Percentiles rank a stretch among this genome's conserved stretches.
Conservation (phyloP, 1,284 basidiomycete species). For the Schizophyllum commune region DNA sequence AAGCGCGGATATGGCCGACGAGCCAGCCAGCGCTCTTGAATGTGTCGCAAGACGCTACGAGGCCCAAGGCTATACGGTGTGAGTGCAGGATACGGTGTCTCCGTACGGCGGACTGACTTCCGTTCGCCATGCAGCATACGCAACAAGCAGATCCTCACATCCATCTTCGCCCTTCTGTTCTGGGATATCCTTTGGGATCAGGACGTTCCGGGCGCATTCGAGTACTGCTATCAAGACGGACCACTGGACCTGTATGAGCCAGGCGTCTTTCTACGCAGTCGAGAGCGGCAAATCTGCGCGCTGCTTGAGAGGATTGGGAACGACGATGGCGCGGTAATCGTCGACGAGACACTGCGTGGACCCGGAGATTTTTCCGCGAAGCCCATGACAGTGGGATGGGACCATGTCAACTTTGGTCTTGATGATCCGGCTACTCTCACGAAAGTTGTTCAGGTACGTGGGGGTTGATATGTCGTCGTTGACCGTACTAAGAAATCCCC, state of each 20-base stretch:
- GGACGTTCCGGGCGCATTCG: conserved; percentile 81
- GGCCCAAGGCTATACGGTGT: not conserved
- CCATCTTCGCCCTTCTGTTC: conserved; percentile 85
- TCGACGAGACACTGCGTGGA: conserved; percentile 34
- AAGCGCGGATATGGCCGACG: not conserved
- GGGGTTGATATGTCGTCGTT: conserved; percentile 40
- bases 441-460: conserved; percentile 72
- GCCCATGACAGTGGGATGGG: too few relatives aligned
- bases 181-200: conserved; percentile 89
- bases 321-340: conserved; percentile 51
- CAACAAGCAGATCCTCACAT: conserved; percentile 84
- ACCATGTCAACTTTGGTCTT: too few relatives aligned
- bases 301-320: conserved; percentile 31
- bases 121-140: not conserved
- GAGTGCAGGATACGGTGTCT: not conserved
- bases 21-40: not conserved
- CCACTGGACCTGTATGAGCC: conserved; percentile 93
- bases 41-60: not conserved
- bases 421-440: too few relatives aligned
- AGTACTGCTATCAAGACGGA: conserved; percentile 86
- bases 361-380: too few relatives aligned
- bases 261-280: conserved; percentile 74
- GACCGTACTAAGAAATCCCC: conserved; percentile 9
- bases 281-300: conserved; percentile 53
- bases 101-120: not conserved